Evolutionary conservation across 768 basidiomycete genomes (phyloP), one percentile per base, ranked within the genome.

Genomic region (Leccinum boreale): DNA sequence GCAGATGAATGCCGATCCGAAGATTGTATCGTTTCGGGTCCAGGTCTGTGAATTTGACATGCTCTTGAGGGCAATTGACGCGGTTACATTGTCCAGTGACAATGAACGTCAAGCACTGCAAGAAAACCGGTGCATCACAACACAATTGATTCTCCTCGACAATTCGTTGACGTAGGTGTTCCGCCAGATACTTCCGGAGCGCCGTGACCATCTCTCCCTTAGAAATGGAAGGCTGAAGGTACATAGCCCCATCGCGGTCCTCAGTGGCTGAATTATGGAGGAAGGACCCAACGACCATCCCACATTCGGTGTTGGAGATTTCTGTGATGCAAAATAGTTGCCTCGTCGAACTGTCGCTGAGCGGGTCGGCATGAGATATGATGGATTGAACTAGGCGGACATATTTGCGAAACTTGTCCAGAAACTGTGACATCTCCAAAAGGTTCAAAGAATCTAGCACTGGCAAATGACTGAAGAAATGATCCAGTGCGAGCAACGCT

Each of bases 1-100:
- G 77, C 2, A 86, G 57, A 60, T 81, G 77, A 28, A 81, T 65
- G 4, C 75, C 68, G 7, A 84, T 66, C 12, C 77, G 76, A 19
- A 63, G 23, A 45, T 80, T 79, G 50, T 78, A 84, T 62, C 70
- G 73, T n/a, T 61, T 61, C 2, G 65, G 33, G 33, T 64, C 67
- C 50, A 71, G 56, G 19, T 71, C 61, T 2, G 70, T 48, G 1
- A 64, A 15, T 17, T 51, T 48, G 28, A 73, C 52, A 55, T 83
- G 82, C 12, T 74, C 70, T 39, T 72, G 67, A 4, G 66, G 65
- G 56, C 83, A 85, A 4, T 58, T 28, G 0, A 1, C 3, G 5
- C 62, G 58, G 21, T 66, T 58, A 62, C 83, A 85, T 3, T 58
- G 39, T 1, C 65, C 70, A 45, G 59, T 64, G 17, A 75, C 49